A percentile compares a stretch with the other conserved stretches of the same genome.
These are phyloP conservation scores for Endoconidiophora laricicola DNA, from an alignment of 2,329 filamentous ascomycete species.

Conservation along the genomic window DNA sequence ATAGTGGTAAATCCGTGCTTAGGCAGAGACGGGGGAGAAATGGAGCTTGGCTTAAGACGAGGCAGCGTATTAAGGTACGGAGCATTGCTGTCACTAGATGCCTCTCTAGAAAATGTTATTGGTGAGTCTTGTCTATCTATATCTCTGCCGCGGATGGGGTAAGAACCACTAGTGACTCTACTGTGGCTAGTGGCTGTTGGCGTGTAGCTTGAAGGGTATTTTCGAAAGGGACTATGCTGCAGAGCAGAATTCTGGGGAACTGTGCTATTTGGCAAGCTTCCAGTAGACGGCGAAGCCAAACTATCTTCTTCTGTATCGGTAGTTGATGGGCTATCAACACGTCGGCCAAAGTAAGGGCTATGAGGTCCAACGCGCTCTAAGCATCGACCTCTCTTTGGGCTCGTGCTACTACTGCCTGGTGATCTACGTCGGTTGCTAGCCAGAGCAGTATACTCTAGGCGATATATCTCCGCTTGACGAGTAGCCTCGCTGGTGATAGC, in stretches of 20 bases:
- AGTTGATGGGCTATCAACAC: slow-evolving; percentile 22
- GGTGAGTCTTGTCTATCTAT: slow-evolving; percentile 3
- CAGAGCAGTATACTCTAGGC: slow-evolving; percentile 18
- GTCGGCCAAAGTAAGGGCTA: slow-evolving; percentile 1
- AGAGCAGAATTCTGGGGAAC: neutral
- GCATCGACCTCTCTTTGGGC: slow-evolving; percentile 1
- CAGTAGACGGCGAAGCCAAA: slow-evolving; percentile 7
- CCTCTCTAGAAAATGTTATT: slow-evolving; percentile 5
- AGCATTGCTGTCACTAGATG: slow-evolving; percentile 1
- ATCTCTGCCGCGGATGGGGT: neutral
- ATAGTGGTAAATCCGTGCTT: neutral
- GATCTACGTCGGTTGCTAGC: slow-evolving; percentile 1
- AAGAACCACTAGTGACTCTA: slow-evolving; percentile 1
- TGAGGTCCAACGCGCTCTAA: neutral
- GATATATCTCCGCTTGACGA: slow-evolving; percentile 29
- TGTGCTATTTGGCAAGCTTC: neutral
- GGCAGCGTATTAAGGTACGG: neutral
- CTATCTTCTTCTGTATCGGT: slow-evolving; percentile 26
- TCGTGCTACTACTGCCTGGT: slow-evolving; percentile 3
- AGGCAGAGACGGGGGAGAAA: neutral
- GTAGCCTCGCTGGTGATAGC: slow-evolving; percentile 37
- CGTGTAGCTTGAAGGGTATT: neutral
- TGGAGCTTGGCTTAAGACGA: neutral
- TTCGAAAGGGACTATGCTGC: neutral
- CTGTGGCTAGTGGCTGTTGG: slow-evolving; percentile 5